Percentiles rank a stretch among this genome's conserved stretches.
These are phyloP conservation scores for Beauveria asiatica DNA, from an alignment of 2,329 filamentous ascomycete species.

Conservation along the genomic window DNA sequence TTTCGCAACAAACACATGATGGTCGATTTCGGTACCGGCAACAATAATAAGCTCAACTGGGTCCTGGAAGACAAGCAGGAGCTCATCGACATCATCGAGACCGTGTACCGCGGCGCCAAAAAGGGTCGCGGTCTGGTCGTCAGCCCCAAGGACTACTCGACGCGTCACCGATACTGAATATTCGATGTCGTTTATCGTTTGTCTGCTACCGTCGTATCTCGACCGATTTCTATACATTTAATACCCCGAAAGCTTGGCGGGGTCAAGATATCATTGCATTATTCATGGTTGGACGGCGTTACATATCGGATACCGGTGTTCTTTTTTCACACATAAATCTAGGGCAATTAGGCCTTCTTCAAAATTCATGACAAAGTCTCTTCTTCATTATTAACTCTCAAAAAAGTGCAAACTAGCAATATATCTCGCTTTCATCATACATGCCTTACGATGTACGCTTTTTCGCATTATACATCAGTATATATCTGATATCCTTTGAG, in stretches of 20 bases:
- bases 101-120: constrained; percentile 95
- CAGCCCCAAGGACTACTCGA: constrained; percentile 66
- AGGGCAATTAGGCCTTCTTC: neutral
- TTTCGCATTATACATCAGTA: neutral
- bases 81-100: constrained; percentile 96
- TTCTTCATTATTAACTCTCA: neutral
- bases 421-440: neutral
- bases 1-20: constrained; percentile 99
- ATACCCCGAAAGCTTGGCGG: neutral
- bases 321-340: neutral
- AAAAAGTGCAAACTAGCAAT: neutral
- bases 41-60: constrained; percentile 98
- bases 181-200: too few relatives aligned
- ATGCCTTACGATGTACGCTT: neutral
- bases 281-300: neutral
- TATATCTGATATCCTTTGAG: neutral
- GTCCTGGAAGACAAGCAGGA: constrained; percentile 94
- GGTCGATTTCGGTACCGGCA: constrained; percentile 94
- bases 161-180: constrained; percentile 28
- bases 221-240: neutral
- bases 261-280: neutral
- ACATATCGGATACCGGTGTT: neutral
- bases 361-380: neutral
- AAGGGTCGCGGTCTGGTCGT: constrained; percentile 95
- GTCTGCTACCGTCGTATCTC: neutral